Percentiles rank a stretch among this genome's conserved stretches.
Conservation (phyloP, 2,329 filamentous ascomycete species). For the Coniochaeta hoffmannii region DNA sequence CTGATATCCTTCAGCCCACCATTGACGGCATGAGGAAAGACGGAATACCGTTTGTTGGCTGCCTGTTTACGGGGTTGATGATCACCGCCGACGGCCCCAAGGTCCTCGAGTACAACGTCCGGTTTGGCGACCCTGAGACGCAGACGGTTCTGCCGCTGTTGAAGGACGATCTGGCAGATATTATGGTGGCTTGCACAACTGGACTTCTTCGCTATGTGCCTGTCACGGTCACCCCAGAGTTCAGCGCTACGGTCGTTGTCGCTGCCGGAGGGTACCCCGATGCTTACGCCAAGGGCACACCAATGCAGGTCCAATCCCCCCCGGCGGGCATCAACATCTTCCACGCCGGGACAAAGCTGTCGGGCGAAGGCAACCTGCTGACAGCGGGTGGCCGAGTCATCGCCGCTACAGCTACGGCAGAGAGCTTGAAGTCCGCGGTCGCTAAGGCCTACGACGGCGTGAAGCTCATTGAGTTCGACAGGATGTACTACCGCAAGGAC, state of each 20-base stretch:
- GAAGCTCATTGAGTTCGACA: slow-evolving; percentile 70
- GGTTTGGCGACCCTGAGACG: slow-evolving; percentile 88
- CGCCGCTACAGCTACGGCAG: slow-evolving; percentile 71
- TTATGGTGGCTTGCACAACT: slow-evolving; percentile 79
- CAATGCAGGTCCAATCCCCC: slow-evolving; percentile 41
- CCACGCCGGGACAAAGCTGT: slow-evolving; percentile 78
- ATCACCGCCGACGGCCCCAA: slow-evolving; percentile 75
- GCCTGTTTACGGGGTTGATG: slow-evolving; percentile 89
- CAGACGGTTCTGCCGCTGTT: slow-evolving; percentile 79
- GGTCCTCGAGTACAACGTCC: slow-evolving; percentile 86
- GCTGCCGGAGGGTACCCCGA: slow-evolving; percentile 88
- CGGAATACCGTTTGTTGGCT: slow-evolving; percentile 63
- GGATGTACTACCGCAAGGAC: slow-evolving; percentile 88
- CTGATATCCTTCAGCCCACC: slow-evolving; percentile 80
- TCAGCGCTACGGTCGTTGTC: slow-evolving; percentile 87
- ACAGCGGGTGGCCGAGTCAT: slow-evolving; percentile 89
- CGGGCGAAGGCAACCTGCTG: slow-evolving; percentile 51
- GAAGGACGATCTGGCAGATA: slow-evolving; percentile 77
- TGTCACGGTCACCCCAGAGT: slow-evolving; percentile 60
- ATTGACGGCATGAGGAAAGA: slow-evolving; percentile 83
- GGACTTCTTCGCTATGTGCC: slow-evolving; percentile 64
- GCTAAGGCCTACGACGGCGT: slow-evolving; percentile 83
- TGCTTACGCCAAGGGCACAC: slow-evolving; percentile 71
- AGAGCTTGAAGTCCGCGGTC: slow-evolving; percentile 73
- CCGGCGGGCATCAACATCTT: slow-evolving; percentile 63